A percentile compares a stretch with the other conserved stretches of the same genome.
These are phyloP conservation scores for Diplodia sapinea DNA, from an alignment of 2,329 filamentous ascomycete genomes.

Conservation along the genomic window DNA sequence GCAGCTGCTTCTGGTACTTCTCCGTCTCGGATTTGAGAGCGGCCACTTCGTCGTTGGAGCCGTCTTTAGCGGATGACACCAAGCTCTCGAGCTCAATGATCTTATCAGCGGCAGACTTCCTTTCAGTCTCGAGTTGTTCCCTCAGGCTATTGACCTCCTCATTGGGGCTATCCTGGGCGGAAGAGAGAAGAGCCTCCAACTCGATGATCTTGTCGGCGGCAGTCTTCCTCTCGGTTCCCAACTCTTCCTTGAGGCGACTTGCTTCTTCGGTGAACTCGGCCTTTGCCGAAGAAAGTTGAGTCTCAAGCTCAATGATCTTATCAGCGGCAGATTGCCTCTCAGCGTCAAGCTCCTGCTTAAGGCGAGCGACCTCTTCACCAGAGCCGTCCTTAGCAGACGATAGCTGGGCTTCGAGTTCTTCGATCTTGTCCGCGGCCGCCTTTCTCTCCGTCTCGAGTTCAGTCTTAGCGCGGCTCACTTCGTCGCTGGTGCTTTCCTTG, in stretches of 20 bases:
- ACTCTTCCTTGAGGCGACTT: conserved; percentile 18
- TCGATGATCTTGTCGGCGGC: conserved; percentile 26
- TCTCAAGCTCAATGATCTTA: conserved; percentile 28
- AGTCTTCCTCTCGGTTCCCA: conserved; percentile 18
- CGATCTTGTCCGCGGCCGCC: conserved; percentile 20
- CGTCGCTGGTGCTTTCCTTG: conserved; percentile 15
- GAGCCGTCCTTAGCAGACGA: conserved; percentile 3
- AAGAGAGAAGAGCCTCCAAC: conserved; percentile 13
- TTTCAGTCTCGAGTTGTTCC: conserved; percentile 23
- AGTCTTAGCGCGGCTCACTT: conserved; percentile 12
- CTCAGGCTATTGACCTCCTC: conserved; percentile 20
- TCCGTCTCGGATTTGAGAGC: conserved; percentile 21
- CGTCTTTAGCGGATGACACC: conserved; percentile 10
- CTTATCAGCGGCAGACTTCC: conserved; percentile 19
- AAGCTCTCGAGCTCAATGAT: conserved; percentile 25
- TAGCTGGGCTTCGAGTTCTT: conserved; percentile 17
- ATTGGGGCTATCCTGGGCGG: conserved; percentile 5
- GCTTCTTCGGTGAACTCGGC: conserved; percentile 4
- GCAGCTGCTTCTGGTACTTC: conserved; percentile 30
- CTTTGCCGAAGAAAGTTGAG: conserved; percentile 17
- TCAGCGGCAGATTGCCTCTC: conserved; percentile 22
- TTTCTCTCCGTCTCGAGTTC: conserved; percentile 26
- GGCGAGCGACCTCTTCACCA: conserved; percentile 10
- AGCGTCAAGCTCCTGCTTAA: conserved; percentile 19
- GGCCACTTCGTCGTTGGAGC: conserved; percentile 13